A percentile compares a stretch with the other conserved stretches of the same genome.
Evolutionary conservation across 1,284 basidiomycete genomes (phyloP).

Genomic region (Serendipita sp.): DNA sequence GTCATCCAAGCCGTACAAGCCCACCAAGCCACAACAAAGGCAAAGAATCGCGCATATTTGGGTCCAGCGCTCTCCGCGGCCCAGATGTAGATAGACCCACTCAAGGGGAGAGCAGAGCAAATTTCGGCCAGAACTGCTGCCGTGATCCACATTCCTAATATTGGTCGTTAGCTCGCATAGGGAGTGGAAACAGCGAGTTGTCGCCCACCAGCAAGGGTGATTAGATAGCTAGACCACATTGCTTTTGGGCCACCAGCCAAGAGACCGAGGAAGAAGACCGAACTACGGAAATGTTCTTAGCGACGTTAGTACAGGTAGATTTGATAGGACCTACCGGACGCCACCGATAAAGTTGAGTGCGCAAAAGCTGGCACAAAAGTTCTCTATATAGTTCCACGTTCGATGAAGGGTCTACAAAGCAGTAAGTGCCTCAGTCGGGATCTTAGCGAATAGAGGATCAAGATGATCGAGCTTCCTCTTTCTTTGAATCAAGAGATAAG

Average conservation of each 20-base stretch:
- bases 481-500: background rate
- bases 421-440: background rate
- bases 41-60: constrained; percentile 68
- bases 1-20: constrained; percentile 82
- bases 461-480: constrained; percentile 3
- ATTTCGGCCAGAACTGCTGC: constrained; percentile 75
- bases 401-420: constrained; percentile 59
- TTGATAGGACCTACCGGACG: constrained; percentile 39
- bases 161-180: constrained; percentile 27
- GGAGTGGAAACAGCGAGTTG: background rate
- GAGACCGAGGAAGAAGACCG: constrained; percentile 65
- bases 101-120: constrained; percentile 71
- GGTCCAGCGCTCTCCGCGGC: constrained; percentile 76
- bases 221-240: constrained; percentile 25
- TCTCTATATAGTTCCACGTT: constrained; percentile 65
- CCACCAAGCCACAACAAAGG: constrained; percentile 83
- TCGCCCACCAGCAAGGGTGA: constrained; percentile 31
- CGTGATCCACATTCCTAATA: constrained; percentile 74
- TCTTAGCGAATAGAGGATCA: too few relatives aligned
- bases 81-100: constrained; percentile 84
- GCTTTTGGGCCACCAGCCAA: constrained; percentile 74
- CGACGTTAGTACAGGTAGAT: background rate
- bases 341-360: constrained; percentile 77
- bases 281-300: constrained; percentile 27
- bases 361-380: constrained; percentile 72